These are phyloP conservation scores for Scenedesmus sp. DNA, from an alignment of 163 green algal genomes.

Conservation along the genomic window DNA sequence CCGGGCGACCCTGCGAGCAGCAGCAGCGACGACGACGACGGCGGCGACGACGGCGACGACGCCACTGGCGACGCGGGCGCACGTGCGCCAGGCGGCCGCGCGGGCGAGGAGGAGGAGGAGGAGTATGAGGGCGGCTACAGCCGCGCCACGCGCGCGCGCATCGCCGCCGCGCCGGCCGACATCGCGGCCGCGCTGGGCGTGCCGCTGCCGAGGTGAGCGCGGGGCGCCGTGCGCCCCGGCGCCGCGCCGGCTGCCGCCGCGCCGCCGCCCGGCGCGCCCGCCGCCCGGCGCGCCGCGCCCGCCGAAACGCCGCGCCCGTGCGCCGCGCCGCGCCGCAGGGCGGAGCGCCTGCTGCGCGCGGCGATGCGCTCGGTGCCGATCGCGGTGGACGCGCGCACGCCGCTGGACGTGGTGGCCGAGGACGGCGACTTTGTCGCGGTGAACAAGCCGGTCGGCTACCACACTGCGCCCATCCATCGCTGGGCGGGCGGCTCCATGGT, in stretches of 20 bases:
- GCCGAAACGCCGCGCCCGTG: too few species aligned
- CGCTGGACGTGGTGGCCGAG: constrained; percentile 54
- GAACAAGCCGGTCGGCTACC: constrained; percentile 58
- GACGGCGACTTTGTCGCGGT: constrained; percentile 63
- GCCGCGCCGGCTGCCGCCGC: too few species aligned
- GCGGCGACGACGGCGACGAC: neutral
- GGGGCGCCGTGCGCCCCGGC: neutral
- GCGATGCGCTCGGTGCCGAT: constrained; percentile 63
- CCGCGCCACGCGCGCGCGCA: constrained; percentile 13
- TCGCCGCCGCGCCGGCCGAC: constrained; percentile 24
- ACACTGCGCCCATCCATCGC: constrained; percentile 60
- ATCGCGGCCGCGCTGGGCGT: constrained; percentile 35
- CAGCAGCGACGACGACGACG: constrained; percentile 3
- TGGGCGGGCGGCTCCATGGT: constrained; percentile 50
- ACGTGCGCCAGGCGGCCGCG: neutral
- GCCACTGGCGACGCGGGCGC: neutral
- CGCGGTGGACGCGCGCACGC: constrained; percentile 40
- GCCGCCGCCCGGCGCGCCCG: too few species aligned
- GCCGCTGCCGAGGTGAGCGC: constrained; percentile 20
- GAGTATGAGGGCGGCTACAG: constrained; percentile 14
- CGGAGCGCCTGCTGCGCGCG: constrained; percentile 39
- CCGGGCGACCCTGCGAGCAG: constrained; percentile 1
- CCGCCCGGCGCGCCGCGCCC: too few species aligned
- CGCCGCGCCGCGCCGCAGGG: constrained; percentile 38
- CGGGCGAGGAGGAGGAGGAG: neutral